Evolutionary conservation across 257 asterid species (phyloP).

Genomic region (Solanum rostratum): DNA sequence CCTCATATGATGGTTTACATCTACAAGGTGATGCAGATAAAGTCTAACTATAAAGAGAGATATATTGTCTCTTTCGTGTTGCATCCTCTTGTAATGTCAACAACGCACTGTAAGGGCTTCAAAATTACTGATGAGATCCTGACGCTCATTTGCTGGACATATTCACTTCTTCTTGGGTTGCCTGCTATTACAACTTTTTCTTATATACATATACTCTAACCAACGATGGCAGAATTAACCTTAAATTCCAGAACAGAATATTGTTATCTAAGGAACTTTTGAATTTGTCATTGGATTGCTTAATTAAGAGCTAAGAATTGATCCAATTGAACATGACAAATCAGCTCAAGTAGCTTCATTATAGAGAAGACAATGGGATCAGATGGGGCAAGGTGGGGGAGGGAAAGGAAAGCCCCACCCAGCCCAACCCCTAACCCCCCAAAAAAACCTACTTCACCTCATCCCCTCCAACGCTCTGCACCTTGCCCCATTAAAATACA

Average conservation of each 20-base stretch:
- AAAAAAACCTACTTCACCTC: not conserved
- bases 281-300: not conserved
- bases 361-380: not conserved
- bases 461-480: not conserved
- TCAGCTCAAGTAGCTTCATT: not conserved
- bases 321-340: not conserved
- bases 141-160: not conserved
- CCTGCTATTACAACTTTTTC: not conserved
- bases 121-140: not conserved
- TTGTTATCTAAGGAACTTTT: not conserved
- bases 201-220: not conserved
- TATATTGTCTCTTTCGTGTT: not conserved
- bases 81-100: not conserved
- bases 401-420: not conserved
- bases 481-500: not conserved
- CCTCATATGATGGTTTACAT: not conserved
- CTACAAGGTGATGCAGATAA: not conserved
- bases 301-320: not conserved
- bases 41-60: not conserved
- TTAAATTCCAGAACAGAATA: not conserved
- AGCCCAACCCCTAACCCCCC: too few relatives aligned
- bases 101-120: not conserved
- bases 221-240: not conserved
- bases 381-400: not conserved
- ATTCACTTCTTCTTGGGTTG: not conserved